These are phyloP conservation scores for Rhododendron kiyosumense DNA, from an alignment of 148 eudicot genomes.

Conservation along the genomic window DNA sequence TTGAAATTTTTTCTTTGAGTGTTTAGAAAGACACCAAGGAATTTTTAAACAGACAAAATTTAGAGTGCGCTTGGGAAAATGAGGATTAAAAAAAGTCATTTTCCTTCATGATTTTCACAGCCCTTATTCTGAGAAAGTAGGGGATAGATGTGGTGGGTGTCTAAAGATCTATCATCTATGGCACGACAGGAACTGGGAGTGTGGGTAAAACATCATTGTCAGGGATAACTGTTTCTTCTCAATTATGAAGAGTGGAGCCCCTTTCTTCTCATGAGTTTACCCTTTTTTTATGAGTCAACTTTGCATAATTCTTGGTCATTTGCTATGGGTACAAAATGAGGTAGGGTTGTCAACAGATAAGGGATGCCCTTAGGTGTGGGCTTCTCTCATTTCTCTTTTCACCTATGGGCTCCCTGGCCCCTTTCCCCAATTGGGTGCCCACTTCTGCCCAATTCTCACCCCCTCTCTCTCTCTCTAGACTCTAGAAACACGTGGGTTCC, in stretches of 20 bases:
- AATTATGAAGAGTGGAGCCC: background rate
- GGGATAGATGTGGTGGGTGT: background rate
- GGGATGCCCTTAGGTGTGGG: background rate
- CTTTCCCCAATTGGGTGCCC: background rate
- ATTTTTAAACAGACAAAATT: background rate
- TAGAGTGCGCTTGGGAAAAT: background rate
- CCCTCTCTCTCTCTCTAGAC: background rate
- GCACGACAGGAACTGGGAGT: background rate
- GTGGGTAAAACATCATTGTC: background rate
- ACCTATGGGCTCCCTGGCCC: background rate
- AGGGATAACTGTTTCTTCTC: background rate
- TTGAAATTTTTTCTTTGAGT: too few species aligned
- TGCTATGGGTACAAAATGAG: background rate
- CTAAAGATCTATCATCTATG: background rate
- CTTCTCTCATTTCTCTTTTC: background rate
- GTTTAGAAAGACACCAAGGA: background rate
- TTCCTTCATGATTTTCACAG: background rate
- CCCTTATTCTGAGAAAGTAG: background rate
- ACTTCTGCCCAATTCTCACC: background rate
- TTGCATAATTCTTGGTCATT: background rate
- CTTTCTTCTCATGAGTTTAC: background rate
- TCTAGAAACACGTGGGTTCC: background rate
- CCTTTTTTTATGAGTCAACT: background rate
- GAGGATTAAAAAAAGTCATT: background rate
- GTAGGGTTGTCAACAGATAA: constrained; percentile 1